Evolutionary conservation across 805 yeast genomes (phyloP), one percentile per base, ranked within the genome.

Genomic region (Candida vartiovaarae): DNA sequence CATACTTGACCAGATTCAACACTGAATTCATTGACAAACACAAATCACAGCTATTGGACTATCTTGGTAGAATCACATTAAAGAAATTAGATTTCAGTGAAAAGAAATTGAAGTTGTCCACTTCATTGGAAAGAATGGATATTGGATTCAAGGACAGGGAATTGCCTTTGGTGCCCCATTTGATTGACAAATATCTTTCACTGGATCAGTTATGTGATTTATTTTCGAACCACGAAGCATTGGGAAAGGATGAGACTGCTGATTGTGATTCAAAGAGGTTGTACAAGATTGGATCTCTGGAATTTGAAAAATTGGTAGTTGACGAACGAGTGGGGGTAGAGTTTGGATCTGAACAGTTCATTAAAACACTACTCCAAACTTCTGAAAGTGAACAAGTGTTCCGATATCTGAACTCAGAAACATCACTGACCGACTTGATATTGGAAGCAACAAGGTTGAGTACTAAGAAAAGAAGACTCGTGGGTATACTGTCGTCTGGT

Each of bases 1-100:
- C 93, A 0, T 87, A 82, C 70, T 67, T 91, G 63, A 68, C 75
- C 20, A 68, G 66, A 31, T 72, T 91, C 78, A 91, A 93, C 61
- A 56, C 56, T 1, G 51, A 43, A 3, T 89, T 91, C 53, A 70
- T 91, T 23, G 67, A 70, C 3, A 68, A 65, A 11, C 81, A 83
- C 54, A 71, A 71, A 41, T 63, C 52, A 0, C 86, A 85, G 51
- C 64, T 89, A 6, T 54, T 70, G n/a, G 78, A 77, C 15, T 91
- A 86, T 64, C 75, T 84, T 52, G 86, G 79, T 56, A 77, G 75
- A 46, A 71, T 90, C 29, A 83, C 95, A 0, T 80, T 81, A 4
- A 67, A 85, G 43, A 81, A 78, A 52, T 64, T 81, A 53, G 91
- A 81, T 53, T 81, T 82, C 57, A 74, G 73, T 40, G 77, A 76